Conservation (phyloP, 2,329 filamentous ascomycete genomes). For the Aspergillus aculeatus region DNA sequence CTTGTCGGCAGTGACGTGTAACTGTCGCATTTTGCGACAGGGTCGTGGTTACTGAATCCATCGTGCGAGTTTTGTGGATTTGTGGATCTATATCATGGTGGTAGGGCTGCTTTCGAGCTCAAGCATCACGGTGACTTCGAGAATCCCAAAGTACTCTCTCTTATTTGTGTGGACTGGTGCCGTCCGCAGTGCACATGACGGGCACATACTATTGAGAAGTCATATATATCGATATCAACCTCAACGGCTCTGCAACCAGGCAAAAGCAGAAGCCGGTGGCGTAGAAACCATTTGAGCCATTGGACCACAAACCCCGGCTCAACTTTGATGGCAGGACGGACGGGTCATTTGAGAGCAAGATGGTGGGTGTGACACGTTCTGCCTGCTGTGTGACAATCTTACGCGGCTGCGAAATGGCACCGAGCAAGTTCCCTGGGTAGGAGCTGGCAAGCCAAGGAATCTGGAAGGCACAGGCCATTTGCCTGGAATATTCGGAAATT, state of each 20-base stretch:
- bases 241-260: not conserved
- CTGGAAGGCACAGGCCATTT: not conserved
- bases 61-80: not conserved
- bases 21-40: not conserved
- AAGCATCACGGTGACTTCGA: not conserved
- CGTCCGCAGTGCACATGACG: not conserved
- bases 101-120: not conserved
- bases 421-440: not conserved
- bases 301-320: not conserved
- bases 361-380: not conserved
- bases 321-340: not conserved
- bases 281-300: not conserved
- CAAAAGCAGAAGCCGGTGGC: not conserved
- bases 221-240: not conserved
- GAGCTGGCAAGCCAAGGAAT: not conserved
- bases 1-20: not conserved
- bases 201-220: not conserved
- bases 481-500: not conserved
- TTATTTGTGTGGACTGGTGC: not conserved
- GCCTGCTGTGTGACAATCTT: not conserved
- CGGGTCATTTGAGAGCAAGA: not conserved
- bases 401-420: not conserved
- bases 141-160: not conserved
- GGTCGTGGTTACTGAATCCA: not conserved
- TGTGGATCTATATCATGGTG: not conserved